These are phyloP conservation scores for Pichia sp. DNA, from an alignment of 1,139 yeast genomes.

Conservation along the genomic window DNA sequence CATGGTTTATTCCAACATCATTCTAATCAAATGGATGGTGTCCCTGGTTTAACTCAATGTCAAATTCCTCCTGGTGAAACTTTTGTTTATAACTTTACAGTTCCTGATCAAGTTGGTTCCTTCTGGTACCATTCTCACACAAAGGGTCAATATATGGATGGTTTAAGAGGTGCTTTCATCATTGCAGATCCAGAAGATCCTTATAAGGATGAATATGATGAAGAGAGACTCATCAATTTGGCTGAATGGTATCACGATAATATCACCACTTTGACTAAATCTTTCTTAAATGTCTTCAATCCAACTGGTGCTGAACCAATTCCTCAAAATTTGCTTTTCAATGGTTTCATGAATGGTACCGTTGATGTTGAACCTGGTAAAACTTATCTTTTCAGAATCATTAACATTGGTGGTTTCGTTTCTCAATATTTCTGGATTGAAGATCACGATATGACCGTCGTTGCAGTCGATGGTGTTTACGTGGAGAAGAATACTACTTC, in stretches of 20 bases:
- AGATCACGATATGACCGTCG: slow-evolving; percentile 73
- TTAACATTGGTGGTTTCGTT: slow-evolving; percentile 80
- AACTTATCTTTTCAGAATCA: slow-evolving; percentile 70
- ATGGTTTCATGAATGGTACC: slow-evolving; percentile 67
- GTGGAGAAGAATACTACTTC: slow-evolving; percentile 52
- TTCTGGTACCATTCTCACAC: slow-evolving; percentile 96
- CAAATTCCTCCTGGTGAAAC: slow-evolving; percentile 73
- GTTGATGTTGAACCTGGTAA: slow-evolving; percentile 71
- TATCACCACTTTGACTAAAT: slow-evolving; percentile 42
- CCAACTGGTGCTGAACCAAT: slow-evolving; percentile 98
- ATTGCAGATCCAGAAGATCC: slow-evolving; percentile 48
- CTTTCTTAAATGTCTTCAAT: slow-evolving; percentile 63
- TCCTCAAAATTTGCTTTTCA: slow-evolving; percentile 71
- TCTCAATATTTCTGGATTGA: slow-evolving; percentile 83
- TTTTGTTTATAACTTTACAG: slow-evolving; percentile 72
- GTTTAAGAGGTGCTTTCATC: slow-evolving; percentile 75
- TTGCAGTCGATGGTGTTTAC: slow-evolving; percentile 74
- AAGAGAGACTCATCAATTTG: slow-evolving; percentile 60
- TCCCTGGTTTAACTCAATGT: slow-evolving; percentile 80
- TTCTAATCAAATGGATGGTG: slow-evolving; percentile 76
- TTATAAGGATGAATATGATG: slow-evolving; percentile 55
- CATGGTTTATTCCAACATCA: slow-evolving; percentile 87
- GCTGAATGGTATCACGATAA: slow-evolving; percentile 82
- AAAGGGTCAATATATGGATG: slow-evolving; percentile 83
- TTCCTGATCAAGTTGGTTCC: slow-evolving; percentile 73